A percentile compares a stretch with the other conserved stretches of the same genome.
Conservation (phyloP, 73 alveolate species). For the Diophrys sp. region DNA sequence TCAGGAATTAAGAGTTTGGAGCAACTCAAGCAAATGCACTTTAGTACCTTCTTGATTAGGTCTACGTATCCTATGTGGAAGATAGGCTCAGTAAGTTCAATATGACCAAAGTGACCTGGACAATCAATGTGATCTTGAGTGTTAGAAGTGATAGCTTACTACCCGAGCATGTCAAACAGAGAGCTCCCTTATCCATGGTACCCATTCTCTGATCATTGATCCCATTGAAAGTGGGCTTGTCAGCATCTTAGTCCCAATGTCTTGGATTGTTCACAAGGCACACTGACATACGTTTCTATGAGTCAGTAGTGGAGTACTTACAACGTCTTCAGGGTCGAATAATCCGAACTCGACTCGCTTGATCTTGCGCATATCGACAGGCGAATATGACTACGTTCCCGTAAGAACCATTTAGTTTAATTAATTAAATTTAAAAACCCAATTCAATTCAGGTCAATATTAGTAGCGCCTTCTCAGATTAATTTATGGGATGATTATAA, state of each 20-base stretch:
- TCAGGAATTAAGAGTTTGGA: constrained; percentile 65
- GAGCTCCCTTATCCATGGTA: constrained; percentile 76
- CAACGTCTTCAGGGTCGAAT: constrained; percentile 66
- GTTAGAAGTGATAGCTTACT: constrained; percentile 32
- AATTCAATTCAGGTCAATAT: neutral
- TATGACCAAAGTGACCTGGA: constrained; percentile 97
- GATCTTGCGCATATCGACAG: constrained; percentile 46
- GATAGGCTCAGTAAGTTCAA: constrained; percentile 82
- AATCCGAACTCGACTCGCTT: constrained; percentile 76
- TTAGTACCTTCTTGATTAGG: constrained; percentile 72
- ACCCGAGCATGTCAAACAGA: constrained; percentile 83
- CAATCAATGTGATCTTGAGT: constrained; percentile 68
- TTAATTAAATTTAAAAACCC: neutral
- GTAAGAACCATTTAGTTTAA: constrained; percentile 9
- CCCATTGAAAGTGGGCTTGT: constrained; percentile 76
- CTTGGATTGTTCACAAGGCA: constrained; percentile 50
- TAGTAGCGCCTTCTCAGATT: too few species aligned
- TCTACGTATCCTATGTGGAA: constrained; percentile 86
- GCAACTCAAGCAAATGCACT: constrained; percentile 86
- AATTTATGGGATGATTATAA: neutral
- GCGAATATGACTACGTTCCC: constrained; percentile 51
- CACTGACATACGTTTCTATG: constrained; percentile 51
- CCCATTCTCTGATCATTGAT: constrained; percentile 91
- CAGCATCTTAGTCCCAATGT: constrained; percentile 68
- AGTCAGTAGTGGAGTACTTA: neutral